Conservation (phyloP, 176 grass and related monocot genomes). For the Oryza officinalis region DNA sequence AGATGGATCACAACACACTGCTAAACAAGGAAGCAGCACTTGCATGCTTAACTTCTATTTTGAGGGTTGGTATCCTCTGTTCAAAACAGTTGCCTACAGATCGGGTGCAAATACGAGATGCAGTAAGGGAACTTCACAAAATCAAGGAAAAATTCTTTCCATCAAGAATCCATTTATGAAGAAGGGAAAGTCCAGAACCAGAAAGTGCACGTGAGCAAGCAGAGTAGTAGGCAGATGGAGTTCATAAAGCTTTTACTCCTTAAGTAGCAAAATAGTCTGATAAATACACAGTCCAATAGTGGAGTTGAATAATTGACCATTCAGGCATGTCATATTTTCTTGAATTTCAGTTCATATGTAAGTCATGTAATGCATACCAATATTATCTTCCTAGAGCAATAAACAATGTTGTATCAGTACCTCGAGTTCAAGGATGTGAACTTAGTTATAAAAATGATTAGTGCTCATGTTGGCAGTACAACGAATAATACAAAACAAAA, state of each 20-base stretch:
- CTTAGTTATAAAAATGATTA: neutral
- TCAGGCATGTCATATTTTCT: neutral
- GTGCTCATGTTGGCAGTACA: neutral
- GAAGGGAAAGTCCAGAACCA: neutral
- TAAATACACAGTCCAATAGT: neutral
- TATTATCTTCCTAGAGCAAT: neutral
- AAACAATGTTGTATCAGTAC: neutral
- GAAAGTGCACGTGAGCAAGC: neutral
- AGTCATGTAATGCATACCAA: neutral
- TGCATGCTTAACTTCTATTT: neutral
- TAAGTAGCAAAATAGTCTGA: neutral
- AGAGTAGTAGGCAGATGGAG: neutral
- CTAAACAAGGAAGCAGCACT: neutral
- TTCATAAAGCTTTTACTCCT: neutral
- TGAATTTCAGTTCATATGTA: neutral
- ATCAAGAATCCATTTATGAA: neutral
- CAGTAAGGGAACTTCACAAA: neutral
- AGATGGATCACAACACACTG: neutral
- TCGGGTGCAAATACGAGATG: slow-evolving; percentile 1
- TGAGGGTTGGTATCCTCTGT: neutral
- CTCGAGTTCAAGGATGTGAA: neutral
- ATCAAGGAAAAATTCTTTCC: slow-evolving; percentile 1
- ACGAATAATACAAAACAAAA: neutral
- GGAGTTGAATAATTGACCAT: neutral
- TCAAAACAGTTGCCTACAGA: neutral